Evolutionary conservation across 345 rosid genomes (phyloP).

Genomic region (Ceriops decandra): DNA sequence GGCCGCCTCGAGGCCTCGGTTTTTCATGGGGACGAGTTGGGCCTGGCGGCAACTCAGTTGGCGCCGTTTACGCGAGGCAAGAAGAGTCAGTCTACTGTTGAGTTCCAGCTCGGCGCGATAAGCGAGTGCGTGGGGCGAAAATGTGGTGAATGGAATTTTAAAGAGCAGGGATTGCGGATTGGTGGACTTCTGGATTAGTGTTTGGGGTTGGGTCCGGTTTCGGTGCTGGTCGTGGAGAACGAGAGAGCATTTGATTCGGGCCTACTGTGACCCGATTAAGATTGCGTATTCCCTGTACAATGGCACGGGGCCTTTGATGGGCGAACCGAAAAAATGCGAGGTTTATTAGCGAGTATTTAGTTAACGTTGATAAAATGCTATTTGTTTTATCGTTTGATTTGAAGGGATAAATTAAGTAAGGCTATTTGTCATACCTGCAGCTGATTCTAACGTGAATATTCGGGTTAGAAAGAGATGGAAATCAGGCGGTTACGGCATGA

Average conservation of each 20-base stretch:
- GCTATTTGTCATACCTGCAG: not conserved
- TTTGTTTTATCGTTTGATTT: not conserved
- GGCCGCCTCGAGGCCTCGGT: slow-evolving; percentile 16
- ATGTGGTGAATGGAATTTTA: slow-evolving; percentile 4
- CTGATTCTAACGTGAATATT: too few species aligned
- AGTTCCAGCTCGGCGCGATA: slow-evolving; percentile 3
- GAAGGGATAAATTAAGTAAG: not conserved
- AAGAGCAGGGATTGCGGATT: slow-evolving; percentile 7
- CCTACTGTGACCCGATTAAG: slow-evolving; percentile 7
- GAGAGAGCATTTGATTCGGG: slow-evolving; percentile 13
- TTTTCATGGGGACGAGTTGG: not conserved
- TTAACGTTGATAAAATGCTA: not conserved
- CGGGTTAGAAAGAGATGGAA: too few species aligned
- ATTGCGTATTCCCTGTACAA: slow-evolving; percentile 11
- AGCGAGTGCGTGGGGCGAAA: slow-evolving; percentile 17
- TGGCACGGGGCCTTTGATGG: slow-evolving; percentile 8
- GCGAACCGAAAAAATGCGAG: slow-evolving; percentile 1
- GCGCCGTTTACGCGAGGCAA: slow-evolving; percentile 11
- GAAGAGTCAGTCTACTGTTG: slow-evolving; percentile 2
- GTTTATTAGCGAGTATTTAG: slow-evolving; percentile 8
- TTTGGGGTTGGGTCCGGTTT: slow-evolving; percentile 6
- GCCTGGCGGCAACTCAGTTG: slow-evolving; percentile 8
- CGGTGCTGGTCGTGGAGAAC: slow-evolving; percentile 13
- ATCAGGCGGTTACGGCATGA: too few species aligned
- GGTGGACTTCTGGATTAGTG: slow-evolving; percentile 13